Percentiles rank a stretch among this genome's conserved stretches.
Conservation (phyloP, 345 rosid genomes). For the Citrus reticulata region DNA sequence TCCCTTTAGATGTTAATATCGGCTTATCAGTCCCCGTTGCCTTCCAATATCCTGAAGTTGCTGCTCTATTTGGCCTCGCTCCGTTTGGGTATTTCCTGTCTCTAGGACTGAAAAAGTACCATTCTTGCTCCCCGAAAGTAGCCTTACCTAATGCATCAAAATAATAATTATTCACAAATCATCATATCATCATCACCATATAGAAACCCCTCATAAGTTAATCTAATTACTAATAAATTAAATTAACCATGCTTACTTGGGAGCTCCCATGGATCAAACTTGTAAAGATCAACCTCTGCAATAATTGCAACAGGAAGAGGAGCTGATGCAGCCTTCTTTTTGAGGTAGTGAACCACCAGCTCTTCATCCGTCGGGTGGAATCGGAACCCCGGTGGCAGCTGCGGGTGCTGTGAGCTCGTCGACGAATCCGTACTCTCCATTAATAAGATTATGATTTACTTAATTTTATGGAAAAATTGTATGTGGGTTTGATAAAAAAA, state of each 20-base stretch:
- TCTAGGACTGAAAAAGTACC: slow-evolving; percentile 54
- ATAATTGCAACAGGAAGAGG: slow-evolving; percentile 48
- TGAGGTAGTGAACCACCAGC: slow-evolving; percentile 46
- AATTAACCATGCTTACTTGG: slow-evolving; percentile 25
- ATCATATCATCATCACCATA: not conserved
- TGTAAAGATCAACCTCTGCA: slow-evolving; percentile 50
- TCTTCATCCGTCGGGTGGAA: slow-evolving; percentile 59
- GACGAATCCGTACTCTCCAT: slow-evolving; percentile 50
- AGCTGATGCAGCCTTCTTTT: slow-evolving; percentile 35
- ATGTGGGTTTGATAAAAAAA: not conserved
- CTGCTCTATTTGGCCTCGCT: slow-evolving; percentile 52
- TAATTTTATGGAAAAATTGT: not conserved
- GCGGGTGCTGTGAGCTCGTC: slow-evolving; percentile 28
- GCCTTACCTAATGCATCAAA: slow-evolving; percentile 34
- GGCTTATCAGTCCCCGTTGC: slow-evolving; percentile 57
- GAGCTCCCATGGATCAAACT: slow-evolving; percentile 57
- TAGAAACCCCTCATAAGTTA: not conserved
- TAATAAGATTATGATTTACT: not conserved
- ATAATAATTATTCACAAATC: not conserved
- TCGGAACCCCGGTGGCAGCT: slow-evolving; percentile 48
- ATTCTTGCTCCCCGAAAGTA: slow-evolving; percentile 47
- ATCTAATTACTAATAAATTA: not conserved
- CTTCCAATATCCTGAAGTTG: slow-evolving; percentile 58
- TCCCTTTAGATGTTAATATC: slow-evolving; percentile 31
- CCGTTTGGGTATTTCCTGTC: slow-evolving; percentile 54